These are phyloP conservation scores for Bacidia gigantensis DNA, from an alignment of 495 filamentous ascomycete genomes.

Conservation along the genomic window DNA sequence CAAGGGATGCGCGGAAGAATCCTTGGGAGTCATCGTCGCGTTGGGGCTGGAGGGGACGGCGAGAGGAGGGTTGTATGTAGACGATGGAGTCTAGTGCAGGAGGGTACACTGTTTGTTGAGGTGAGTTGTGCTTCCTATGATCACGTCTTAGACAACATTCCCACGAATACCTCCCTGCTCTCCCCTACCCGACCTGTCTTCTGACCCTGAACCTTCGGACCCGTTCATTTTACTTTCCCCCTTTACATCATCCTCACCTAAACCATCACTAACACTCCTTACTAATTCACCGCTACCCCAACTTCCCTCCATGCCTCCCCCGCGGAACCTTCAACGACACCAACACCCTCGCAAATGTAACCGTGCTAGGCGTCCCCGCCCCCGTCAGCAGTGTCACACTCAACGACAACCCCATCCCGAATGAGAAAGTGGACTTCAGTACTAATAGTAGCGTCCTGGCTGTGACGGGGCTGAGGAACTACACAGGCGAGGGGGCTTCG, in stretches of 20 bases:
- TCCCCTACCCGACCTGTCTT: background rate
- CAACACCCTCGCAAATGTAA: conserved; percentile 51
- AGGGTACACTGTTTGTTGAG: conserved; percentile 41
- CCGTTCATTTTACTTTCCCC: too few relatives aligned
- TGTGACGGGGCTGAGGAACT: conserved; percentile 35
- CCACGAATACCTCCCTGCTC: background rate
- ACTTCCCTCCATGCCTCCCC: conserved; percentile 32
- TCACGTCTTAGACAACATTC: background rate
- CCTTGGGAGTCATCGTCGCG: conserved; percentile 57
- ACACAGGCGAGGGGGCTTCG: conserved; percentile 44
- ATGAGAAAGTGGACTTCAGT: conserved; percentile 35
- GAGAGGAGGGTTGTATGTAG: conserved; percentile 57
- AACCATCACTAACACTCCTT: conserved; percentile 2
- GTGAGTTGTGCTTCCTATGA: conserved; percentile 22
- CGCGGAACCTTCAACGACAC: conserved; percentile 43
- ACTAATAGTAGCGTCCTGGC: conserved; percentile 31
- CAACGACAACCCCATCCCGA: conserved; percentile 33
- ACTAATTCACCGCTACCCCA: conserved; percentile 35
- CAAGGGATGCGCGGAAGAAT: conserved; percentile 46
- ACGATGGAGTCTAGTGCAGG: conserved; percentile 64
- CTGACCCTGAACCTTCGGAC: background rate
- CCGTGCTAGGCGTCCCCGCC: conserved; percentile 45
- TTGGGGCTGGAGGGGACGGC: conserved; percentile 44
- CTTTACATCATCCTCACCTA: background rate
- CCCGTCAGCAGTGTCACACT: conserved; percentile 33